Evolutionary conservation across 108 stramenopile species (phyloP).

Genomic region (Aurantiochytrium sp.): DNA sequence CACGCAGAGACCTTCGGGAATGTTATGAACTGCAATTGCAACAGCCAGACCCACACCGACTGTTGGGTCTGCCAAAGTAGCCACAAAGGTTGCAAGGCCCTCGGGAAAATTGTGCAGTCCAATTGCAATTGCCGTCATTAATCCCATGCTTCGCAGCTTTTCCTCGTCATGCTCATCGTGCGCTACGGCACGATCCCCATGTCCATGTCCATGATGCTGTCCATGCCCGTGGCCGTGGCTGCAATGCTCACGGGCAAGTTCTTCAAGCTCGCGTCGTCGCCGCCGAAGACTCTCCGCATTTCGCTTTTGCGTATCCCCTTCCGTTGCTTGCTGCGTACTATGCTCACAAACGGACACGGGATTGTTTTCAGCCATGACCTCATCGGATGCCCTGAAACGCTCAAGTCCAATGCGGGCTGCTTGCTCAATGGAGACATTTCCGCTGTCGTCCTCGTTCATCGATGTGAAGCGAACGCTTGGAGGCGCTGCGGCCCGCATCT

Average conservation of each 20-base stretch:
- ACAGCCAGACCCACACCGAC: conserved; percentile 61
- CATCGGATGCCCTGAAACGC: too few species aligned
- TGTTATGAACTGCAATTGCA: conserved; percentile 78
- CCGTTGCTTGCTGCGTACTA: too few species aligned
- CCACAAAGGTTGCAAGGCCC: conserved; percentile 77
- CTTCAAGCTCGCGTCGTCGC: neutral
- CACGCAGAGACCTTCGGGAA: conserved; percentile 78
- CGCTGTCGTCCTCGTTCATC: neutral
- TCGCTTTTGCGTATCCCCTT: too few species aligned
- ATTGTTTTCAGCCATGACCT: too few species aligned
- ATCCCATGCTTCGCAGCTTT: conserved; percentile 49
- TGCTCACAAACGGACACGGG: too few species aligned
- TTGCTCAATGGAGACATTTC: neutral
- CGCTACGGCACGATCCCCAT: too few species aligned
- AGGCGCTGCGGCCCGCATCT: too few species aligned
- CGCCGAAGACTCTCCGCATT: too few species aligned
- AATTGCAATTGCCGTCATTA: conserved; percentile 67
- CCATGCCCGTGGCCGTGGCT: neutral
- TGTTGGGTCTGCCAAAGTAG: conserved; percentile 55
- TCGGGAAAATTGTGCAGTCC: conserved; percentile 82
- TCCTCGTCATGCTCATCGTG: neutral
- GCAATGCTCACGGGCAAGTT: neutral
- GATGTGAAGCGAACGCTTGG: too few species aligned
- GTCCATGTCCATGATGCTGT: too few species aligned
- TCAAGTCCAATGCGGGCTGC: neutral